A percentile compares a stretch with the other conserved stretches of the same genome.
Conservation (phyloP, 2,329 filamentous ascomycete species). For the Trichoderma atrobrunneum region DNA sequence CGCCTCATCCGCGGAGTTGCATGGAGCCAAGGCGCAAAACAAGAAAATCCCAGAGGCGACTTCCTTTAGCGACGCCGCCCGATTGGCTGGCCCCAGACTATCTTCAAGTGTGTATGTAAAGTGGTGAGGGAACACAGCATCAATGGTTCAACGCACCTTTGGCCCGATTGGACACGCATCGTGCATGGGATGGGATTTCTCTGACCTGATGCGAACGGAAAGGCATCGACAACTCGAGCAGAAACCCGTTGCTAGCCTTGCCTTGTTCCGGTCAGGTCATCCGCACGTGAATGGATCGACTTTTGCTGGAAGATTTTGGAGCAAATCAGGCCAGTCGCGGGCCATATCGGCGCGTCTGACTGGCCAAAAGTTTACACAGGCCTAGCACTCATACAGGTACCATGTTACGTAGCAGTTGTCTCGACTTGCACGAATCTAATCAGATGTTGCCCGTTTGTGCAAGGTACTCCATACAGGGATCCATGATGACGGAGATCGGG, state of each 20-base stretch:
- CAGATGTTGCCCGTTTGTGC: constrained; percentile 10
- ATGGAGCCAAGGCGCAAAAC: constrained; percentile 8
- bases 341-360: background rate
- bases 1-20: constrained; percentile 22
- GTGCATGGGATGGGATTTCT: background rate
- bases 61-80: constrained; percentile 14
- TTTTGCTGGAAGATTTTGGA: background rate
- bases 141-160: constrained; percentile 10
- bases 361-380: background rate
- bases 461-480: constrained; percentile 5
- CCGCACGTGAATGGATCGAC: constrained; percentile 13
- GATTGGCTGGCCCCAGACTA: constrained; percentile 34
- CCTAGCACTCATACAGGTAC: background rate
- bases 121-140: constrained; percentile 3
- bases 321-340: constrained; percentile 3
- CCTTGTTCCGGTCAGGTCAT: background rate
- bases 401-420: background rate
- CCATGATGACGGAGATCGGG: constrained; percentile 14
- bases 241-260: background rate
- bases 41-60: constrained; percentile 22
- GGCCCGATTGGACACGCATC: constrained; percentile 4
- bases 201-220: constrained; percentile 12
- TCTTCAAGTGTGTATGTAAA: background rate
- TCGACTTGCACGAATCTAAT: background rate
- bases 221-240: background rate